Conservation (phyloP, 495 filamentous ascomycete species). For the Collariella sp. region DNA sequence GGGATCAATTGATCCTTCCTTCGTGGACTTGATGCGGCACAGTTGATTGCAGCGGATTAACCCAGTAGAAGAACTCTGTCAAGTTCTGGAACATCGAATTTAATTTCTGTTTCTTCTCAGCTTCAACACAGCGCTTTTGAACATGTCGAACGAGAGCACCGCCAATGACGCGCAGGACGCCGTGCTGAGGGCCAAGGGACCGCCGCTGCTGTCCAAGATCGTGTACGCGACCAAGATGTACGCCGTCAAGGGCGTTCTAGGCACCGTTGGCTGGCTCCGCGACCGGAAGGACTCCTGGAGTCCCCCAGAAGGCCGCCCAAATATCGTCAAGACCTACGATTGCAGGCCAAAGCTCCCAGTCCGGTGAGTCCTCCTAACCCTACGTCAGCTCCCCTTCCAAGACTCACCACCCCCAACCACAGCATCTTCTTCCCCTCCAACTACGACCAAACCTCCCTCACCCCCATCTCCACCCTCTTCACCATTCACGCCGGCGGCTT, state of each 20-base stretch:
- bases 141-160: background rate
- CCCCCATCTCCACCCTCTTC: slow-evolving; percentile 28
- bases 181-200: background rate
- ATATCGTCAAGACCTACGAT: slow-evolving; percentile 28
- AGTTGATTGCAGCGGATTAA: too few relatives aligned
- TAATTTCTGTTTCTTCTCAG: background rate
- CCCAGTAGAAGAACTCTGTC: too few relatives aligned
- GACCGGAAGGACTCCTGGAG: slow-evolving; percentile 18
- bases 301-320: slow-evolving; percentile 20
- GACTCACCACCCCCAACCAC: background rate
- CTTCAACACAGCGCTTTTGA: too few relatives aligned
- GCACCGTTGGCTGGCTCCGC: slow-evolving; percentile 9
- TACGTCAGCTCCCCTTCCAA: background rate
- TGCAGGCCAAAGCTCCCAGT: slow-evolving; percentile 26
- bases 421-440: slow-evolving; percentile 34
- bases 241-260: slow-evolving; percentile 4
- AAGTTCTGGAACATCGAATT: too few relatives aligned
- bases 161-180: background rate
- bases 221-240: slow-evolving; percentile 16
- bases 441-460: slow-evolving; percentile 24
- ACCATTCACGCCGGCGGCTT: slow-evolving; percentile 35
- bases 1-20: too few relatives aligned
- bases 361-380: slow-evolving; percentile 20
- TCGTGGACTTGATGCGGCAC: too few relatives aligned
- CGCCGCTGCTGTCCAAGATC: slow-evolving; percentile 19